Evolutionary conservation across 2,329 filamentous ascomycete species (phyloP).

Genomic region (Lachnellula occidentalis): DNA sequence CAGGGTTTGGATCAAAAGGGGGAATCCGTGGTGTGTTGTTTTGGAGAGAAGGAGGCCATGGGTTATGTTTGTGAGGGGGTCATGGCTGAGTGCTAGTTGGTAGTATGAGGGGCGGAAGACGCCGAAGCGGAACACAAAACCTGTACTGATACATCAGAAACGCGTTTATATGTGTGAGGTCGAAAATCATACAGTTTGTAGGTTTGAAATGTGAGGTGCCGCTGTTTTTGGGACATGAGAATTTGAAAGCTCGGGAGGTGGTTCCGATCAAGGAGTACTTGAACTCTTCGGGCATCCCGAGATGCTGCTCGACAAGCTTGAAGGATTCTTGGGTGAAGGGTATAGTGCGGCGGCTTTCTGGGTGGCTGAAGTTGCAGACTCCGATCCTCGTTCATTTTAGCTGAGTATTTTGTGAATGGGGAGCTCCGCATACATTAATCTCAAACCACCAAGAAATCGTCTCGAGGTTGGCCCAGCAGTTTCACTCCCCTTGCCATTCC

Average conservation of each 20-base stretch:
- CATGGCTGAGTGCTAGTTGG: constrained; percentile 1
- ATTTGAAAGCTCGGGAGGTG: not conserved
- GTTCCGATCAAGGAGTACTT: not conserved
- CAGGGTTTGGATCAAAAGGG: not conserved
- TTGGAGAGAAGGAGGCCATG: constrained; percentile 1
- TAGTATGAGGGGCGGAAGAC: constrained; percentile 2
- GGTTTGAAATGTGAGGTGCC: not conserved
- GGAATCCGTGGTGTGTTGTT: not conserved
- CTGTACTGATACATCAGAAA: not conserved
- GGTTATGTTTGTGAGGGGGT: not conserved
- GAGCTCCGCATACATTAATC: not conserved
- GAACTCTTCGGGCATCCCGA: constrained; percentile 1
- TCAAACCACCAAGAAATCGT: not conserved
- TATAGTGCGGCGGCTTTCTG: not conserved
- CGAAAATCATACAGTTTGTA: not conserved
- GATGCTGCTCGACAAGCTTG: not conserved
- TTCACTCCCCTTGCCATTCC: too few relatives aligned
- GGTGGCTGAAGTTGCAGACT: not conserved
- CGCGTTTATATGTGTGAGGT: not conserved
- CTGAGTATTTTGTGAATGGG: not conserved
- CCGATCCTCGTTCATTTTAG: not conserved
- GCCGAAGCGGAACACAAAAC: constrained; percentile 4
- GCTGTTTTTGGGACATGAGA: not conserved
- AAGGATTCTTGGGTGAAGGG: not conserved
- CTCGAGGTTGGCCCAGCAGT: not conserved